phyloP scores from a whole-genome alignment of 2,329 filamentous ascomycete species.

The Aureobasidium melanogenum region DNA sequence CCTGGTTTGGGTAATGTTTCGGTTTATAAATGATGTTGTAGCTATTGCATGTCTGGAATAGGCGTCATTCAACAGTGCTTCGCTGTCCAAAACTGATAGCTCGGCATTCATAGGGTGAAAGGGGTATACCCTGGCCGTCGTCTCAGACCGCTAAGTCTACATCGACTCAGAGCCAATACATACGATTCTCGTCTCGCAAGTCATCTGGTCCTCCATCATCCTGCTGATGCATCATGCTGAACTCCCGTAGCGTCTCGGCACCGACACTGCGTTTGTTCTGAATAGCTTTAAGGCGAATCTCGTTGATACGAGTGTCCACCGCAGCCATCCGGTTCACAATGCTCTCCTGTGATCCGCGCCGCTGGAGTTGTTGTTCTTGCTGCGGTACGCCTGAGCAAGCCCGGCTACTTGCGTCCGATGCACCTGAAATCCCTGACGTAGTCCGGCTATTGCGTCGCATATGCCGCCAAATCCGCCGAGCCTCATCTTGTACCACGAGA shows the following conservation, averaged over 20 bases:
- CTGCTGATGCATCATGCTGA: background rate
- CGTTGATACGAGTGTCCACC: slow-evolving; percentile 14
- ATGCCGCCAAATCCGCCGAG: slow-evolving; percentile 30
- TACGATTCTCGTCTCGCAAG: background rate
- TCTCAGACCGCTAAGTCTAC: background rate
- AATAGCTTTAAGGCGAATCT: slow-evolving; percentile 26
- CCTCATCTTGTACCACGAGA: slow-evolving; percentile 18
- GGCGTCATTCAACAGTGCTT: background rate
- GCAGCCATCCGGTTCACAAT: slow-evolving; percentile 9
- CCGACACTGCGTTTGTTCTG: slow-evolving; percentile 33
- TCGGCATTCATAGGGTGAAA: background rate
- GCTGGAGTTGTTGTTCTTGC: background rate
- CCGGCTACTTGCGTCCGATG: slow-evolving; percentile 1
- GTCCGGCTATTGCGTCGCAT: slow-evolving; percentile 23
- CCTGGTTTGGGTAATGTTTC: background rate
- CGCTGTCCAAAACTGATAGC: background rate
- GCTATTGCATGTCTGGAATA: background rate
- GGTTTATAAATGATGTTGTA: background rate
- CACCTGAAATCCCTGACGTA: background rate
- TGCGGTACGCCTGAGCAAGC: background rate
- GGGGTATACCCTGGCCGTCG: too few species aligned
- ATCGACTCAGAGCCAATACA: slow-evolving; percentile 6
- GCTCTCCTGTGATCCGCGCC: slow-evolving; percentile 7
- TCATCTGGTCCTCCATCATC: background rate
- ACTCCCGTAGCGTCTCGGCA: slow-evolving; percentile 30